Percentiles rank a stretch among this genome's conserved stretches.
Evolutionary conservation across 2,329 filamentous ascomycete genomes (phyloP).

Genomic region (Cytospora leucostoma): DNA sequence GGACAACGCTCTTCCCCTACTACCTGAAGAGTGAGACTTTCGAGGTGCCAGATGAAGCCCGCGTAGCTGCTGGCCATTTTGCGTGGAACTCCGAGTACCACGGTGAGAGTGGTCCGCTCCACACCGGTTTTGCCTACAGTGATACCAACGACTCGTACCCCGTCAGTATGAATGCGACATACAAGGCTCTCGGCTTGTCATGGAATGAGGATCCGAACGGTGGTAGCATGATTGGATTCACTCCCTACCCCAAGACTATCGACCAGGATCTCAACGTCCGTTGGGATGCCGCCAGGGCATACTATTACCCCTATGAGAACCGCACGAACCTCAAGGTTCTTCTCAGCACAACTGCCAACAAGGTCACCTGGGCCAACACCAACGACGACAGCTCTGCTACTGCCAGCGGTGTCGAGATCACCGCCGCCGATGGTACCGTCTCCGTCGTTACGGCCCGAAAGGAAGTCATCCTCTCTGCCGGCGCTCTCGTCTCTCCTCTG

Average conservation of each 20-base stretch:
- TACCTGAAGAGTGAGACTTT: conserved; percentile 38
- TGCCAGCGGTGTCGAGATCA: conserved; percentile 38
- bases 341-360: conserved; percentile 44
- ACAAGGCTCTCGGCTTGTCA: conserved; percentile 37
- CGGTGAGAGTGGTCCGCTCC: conserved; percentile 35
- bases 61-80: conserved; percentile 1
- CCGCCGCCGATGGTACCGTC: conserved; percentile 30
- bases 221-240: conserved; percentile 46
- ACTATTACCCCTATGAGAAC: conserved; percentile 45
- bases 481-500: conserved; percentile 58
- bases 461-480: conserved; percentile 62
- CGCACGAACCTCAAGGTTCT: conserved; percentile 47
- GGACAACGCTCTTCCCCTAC: conserved; percentile 36
- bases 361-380: conserved; percentile 40
- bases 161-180: conserved; percentile 40
- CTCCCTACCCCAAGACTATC: conserved; percentile 45
- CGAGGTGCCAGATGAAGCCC: conserved; percentile 10
- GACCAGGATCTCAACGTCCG: conserved; percentile 42
- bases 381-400: conserved; percentile 14
- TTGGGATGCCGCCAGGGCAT: conserved; percentile 49
- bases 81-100: conserved; percentile 33
- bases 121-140: conserved; percentile 32
- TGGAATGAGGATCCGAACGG: conserved; percentile 46
- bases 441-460: conserved; percentile 15
- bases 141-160: conserved; percentile 32